Conservation (phyloP, 2,329 filamentous ascomycete genomes). For the Clonostachys byssicola region DNA sequence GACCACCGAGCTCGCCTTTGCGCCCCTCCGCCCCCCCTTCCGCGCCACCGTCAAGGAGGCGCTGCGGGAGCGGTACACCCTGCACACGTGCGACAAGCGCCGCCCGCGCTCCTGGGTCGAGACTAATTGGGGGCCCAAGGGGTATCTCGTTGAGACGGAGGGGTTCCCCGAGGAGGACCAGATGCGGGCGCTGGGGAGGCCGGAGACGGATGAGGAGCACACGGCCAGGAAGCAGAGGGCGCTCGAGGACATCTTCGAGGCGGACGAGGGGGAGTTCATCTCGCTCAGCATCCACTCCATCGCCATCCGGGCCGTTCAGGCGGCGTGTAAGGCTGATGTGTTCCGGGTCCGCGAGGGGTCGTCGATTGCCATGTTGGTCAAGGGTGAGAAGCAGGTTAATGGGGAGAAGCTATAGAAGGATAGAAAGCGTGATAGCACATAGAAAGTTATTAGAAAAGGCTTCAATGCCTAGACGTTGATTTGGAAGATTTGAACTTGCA, state of each 20-base stretch:
- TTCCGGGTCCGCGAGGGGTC: conserved; percentile 44
- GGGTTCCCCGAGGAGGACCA: conserved; percentile 51
- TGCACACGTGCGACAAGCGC: conserved; percentile 59
- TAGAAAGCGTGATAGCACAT: too few relatives aligned
- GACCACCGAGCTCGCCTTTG: conserved; percentile 48
- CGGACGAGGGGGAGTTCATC: conserved; percentile 31
- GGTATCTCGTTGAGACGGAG: conserved; percentile 41
- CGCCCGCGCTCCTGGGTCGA: conserved; percentile 42
- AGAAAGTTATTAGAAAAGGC: too few relatives aligned
- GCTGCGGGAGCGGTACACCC: conserved; percentile 54
- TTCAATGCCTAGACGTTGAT: too few relatives aligned
- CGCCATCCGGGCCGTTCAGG: conserved; percentile 34
- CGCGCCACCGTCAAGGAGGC: conserved; percentile 51
- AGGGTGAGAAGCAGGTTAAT: conserved; percentile 20
- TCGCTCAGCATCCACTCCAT: conserved; percentile 46
- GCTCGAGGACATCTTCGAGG: conserved; percentile 41
- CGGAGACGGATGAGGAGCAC: conserved; percentile 45
- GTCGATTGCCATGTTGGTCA: conserved; percentile 52
- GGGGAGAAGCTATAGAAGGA: too few relatives aligned
- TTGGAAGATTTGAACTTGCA: too few relatives aligned
- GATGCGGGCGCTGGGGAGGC: conserved; percentile 27
- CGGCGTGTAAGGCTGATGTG: conserved; percentile 34
- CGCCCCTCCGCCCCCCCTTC: conserved; percentile 35
- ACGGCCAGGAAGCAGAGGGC: conserved; percentile 32
- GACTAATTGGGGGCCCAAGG: conserved; percentile 34